A percentile compares a stretch with the other conserved stretches of the same genome.
Evolutionary conservation across 352 stramenopile genomes (phyloP).

Genomic region (Globisporangium uncinulatum): DNA sequence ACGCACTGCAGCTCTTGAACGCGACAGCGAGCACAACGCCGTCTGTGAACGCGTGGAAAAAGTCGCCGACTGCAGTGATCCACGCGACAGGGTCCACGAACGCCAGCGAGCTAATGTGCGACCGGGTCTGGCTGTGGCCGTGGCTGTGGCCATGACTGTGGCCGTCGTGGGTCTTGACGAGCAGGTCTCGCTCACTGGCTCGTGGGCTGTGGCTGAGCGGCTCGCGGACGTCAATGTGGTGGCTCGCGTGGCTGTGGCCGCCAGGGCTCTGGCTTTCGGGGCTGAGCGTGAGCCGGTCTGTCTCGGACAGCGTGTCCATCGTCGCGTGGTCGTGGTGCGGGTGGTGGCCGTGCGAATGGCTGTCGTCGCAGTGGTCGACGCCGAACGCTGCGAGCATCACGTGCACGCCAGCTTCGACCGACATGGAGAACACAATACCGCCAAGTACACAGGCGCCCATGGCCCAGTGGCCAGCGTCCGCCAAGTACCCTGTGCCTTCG

Average conservation of each 20-base stretch:
- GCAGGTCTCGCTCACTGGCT: neutral
- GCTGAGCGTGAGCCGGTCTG: constrained; percentile 6
- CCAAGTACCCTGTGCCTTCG: constrained; percentile 26
- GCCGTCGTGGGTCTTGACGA: neutral
- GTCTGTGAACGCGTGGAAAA: constrained; percentile 21
- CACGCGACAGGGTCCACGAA: constrained; percentile 17
- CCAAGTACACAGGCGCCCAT: constrained; percentile 22
- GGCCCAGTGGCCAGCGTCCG: constrained; percentile 24
- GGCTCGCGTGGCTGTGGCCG: constrained; percentile 15
- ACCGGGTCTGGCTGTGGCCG: constrained; percentile 3
- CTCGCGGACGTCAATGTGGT: constrained; percentile 8
- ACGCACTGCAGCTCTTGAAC: constrained; percentile 19
- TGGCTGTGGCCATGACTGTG: constrained; percentile 1
- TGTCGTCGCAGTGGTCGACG: constrained; percentile 12
- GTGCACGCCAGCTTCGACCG: constrained; percentile 22
- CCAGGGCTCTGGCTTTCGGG: constrained; percentile 10
- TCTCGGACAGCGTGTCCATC: constrained; percentile 7
- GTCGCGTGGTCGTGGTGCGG: constrained; percentile 12
- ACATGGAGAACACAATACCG: constrained; percentile 27
- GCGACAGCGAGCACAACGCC: constrained; percentile 18
- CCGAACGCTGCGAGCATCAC: constrained; percentile 20
- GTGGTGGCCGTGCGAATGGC: constrained; percentile 10
- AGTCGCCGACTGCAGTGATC: constrained; percentile 22
- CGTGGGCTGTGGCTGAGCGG: neutral
- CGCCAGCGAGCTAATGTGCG: constrained; percentile 6